Base-by-base conservation (phyloP, 345 rosid genomes). In the Linum usitatissimum region DNA sequence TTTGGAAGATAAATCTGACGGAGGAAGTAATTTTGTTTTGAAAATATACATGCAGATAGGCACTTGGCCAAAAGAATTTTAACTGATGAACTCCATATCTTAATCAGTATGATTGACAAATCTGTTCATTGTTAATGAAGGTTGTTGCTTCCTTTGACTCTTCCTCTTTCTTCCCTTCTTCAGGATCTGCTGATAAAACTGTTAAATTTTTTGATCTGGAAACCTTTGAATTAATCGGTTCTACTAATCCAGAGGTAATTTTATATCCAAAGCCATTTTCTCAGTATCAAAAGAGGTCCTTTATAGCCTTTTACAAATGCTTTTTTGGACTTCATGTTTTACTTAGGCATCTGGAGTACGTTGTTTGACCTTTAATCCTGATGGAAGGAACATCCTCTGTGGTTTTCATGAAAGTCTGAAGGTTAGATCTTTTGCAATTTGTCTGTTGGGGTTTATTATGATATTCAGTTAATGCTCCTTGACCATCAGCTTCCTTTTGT, bases 141-240 rank as follows among this genome's bases (percentile, higher is more conserved):
- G 61, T 30, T 42, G 20, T 20, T 34, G 54, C 21, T 14, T 49
- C 13, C 14, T 21, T 49, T 12, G 48, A 15, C 66, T 5, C 31
- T 60, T 23, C 48, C 19, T 39, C 60, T 56, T 60, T 51, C 9
- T 18, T 55, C 61, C 53, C 40, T 59, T 77, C 49, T 58, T 38
- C 73, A 90, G 97, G 99, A 78, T 94, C 99, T 67, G 86, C 97
- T 74, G 99, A 94, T 69, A 82, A 90, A 75, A 94, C 99, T 31
- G 93, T 94, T 28, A 94, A 90, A 75, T 94, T 86, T 66, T 94
- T 96, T 97, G 99, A 94, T 80, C 97, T 94, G 53, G 97, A 90
- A 77, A 87, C 97, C 58, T 94, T 94, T 74, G 99, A 94, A 78
- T 83, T 88, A 23, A 90, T 90, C 70, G 96, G 91, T 74, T 84